phyloP scores from a whole-genome alignment of 305 asterid species.

The Rubia balearica region DNA sequence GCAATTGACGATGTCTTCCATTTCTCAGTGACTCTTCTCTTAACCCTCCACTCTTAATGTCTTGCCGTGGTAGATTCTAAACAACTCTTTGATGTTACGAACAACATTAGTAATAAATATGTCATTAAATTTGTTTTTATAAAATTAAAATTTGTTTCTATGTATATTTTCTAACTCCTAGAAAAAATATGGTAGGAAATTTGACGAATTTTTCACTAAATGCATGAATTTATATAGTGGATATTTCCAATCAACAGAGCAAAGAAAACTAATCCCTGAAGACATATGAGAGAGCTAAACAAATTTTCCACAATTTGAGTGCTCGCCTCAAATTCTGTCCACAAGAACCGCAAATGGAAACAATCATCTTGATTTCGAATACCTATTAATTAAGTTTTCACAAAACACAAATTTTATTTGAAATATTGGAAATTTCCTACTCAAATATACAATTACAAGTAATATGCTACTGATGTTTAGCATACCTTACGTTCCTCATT shows the following conservation, averaged over 20 bases:
- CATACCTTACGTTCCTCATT: slow-evolving; percentile 56
- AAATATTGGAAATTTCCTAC: too few species aligned
- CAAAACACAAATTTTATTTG: background rate
- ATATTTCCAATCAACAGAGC: slow-evolving; percentile 66
- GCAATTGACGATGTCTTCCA: slow-evolving; percentile 90
- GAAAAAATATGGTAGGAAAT: too few species aligned
- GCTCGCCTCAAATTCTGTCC: slow-evolving; percentile 63
- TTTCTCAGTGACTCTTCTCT: slow-evolving; percentile 77
- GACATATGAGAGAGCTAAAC: slow-evolving; percentile 59
- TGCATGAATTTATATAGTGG: background rate
- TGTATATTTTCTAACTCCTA: too few species aligned
- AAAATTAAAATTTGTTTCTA: too few species aligned
- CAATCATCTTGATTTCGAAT: slow-evolving; percentile 8
- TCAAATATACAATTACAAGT: background rate
- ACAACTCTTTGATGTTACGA: slow-evolving; percentile 41
- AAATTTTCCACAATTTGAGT: slow-evolving; percentile 50
- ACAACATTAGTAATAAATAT: background rate
- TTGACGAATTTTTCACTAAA: background rate
- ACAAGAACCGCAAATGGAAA: slow-evolving; percentile 52
- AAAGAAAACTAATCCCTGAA: slow-evolving; percentile 77
- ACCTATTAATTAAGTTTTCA: background rate
- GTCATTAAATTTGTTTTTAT: too few species aligned
- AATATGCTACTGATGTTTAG: background rate
- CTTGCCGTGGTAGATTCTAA: slow-evolving; percentile 77
- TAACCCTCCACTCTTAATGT: slow-evolving; percentile 85